Evolutionary conservation across 2,329 filamentous ascomycete genomes (phyloP), one percentile per base, ranked within the genome.

Genomic region (Botrytis elliptica): DNA sequence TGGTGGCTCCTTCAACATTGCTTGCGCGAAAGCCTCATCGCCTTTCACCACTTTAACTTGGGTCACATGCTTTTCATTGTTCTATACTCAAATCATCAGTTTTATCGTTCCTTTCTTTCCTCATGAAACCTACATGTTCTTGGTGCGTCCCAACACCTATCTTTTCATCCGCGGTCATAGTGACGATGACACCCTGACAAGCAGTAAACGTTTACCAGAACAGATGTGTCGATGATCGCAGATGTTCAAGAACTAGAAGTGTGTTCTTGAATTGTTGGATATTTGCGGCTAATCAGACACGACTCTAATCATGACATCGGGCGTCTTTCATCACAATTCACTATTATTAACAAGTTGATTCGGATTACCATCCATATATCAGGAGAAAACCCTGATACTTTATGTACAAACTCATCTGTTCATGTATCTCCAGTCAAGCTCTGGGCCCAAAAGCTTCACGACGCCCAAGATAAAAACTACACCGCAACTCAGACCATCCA

Each of bases 11-110:
- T 86, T 85, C 77, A 86, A 76, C 79, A 85, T 83, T 46, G 87
- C 87, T 80, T 88, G 84, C 75, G 85, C 83, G 80, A 84, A 87
- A 72, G 85, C 85, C 76, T 86, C 85, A 73, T 84, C 84, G 84
- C 82, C 77, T 84, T 85, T 76, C 46, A 76, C 70, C 52, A 77
- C 65, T 59, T 75, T 78, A 14, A 73, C 44, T 62, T 72, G 44
- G 3, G 44, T n/a, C 18, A 64, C 66, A 55, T 73, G 18, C 25
- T 29, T 64, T 22, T 55, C 16, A n/a, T 22, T 18, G 1, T 40
- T 22, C 60, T 71, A 40, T 20, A 25, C 9, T 14, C 44, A 7
- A 18, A 38, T 55, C 7, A 25, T 65, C 9, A 71, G 57, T 33
- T 33, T 36, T 36, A 38, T 57, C 10, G 9, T 18, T 38, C 12